Conservation (phyloP, 345 rosid genomes). For the Salix caprea region DNA sequence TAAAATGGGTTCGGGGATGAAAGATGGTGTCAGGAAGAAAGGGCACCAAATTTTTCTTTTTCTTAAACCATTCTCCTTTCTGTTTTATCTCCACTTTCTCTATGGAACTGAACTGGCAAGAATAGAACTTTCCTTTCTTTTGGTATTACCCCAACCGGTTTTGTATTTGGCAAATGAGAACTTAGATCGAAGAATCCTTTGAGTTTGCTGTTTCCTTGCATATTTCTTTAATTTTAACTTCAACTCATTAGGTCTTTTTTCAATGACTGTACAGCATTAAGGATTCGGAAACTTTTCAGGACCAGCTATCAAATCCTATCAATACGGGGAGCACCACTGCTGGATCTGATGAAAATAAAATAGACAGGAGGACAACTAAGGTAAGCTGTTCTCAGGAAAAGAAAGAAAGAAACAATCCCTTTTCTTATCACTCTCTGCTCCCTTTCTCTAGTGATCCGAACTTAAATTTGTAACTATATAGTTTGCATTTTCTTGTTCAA, state of each 20-base stretch:
- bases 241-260: not conserved
- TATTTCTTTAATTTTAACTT: not conserved
- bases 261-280: conserved; percentile 24
- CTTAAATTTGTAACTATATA: not conserved
- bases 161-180: not conserved
- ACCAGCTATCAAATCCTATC: conserved; percentile 8
- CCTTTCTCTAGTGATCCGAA: not conserved
- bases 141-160: not conserved
- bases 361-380: conserved; percentile 17
- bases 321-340: conserved; percentile 8
- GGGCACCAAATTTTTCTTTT: not conserved
- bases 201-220: not conserved
- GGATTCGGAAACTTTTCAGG: conserved; percentile 13
- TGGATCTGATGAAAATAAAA: conserved; percentile 14
- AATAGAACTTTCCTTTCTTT: not conserved
- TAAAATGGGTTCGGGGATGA: not conserved
- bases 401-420: not conserved
- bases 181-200: not conserved
- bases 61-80: not conserved
- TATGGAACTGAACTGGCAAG: not conserved
- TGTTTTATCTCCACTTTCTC: not conserved
- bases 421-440: not conserved
- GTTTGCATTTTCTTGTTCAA: not conserved
- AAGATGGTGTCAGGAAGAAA: not conserved
- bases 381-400: conserved; percentile 24